phyloP scores from a whole-genome alignment of 768 basidiomycete species.

The Boletellus ananas region DNA sequence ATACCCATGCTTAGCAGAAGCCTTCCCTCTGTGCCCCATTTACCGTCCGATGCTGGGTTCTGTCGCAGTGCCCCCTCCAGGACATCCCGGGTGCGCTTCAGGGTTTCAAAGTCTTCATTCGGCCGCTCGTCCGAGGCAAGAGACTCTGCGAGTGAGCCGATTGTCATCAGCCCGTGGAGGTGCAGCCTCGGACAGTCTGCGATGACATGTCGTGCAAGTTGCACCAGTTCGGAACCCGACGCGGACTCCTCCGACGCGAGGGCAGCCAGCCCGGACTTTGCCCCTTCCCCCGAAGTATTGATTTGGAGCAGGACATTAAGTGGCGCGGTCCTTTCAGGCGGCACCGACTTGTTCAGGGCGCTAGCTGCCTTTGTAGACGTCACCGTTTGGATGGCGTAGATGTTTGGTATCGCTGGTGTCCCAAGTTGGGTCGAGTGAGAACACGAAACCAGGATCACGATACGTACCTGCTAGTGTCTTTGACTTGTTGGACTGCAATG shows the following conservation, averaged over 20 bases:
- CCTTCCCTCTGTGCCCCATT: slow-evolving; percentile 50
- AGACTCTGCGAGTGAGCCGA: slow-evolving; percentile 79
- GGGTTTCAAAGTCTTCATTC: slow-evolving; percentile 71
- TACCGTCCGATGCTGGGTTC: slow-evolving; percentile 19
- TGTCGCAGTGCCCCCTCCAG: slow-evolving; percentile 45
- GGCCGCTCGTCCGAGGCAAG: slow-evolving; percentile 38
- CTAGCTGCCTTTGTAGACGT: slow-evolving; percentile 78
- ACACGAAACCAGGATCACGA: neutral
- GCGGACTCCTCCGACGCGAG: slow-evolving; percentile 37
- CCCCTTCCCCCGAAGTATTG: slow-evolving; percentile 92
- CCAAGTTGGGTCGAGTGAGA: slow-evolving; percentile 3
- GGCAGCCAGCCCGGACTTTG: slow-evolving; percentile 81
- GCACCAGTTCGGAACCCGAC: slow-evolving; percentile 48
- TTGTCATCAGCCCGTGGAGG: slow-evolving; percentile 93
- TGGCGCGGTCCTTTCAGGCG: slow-evolving; percentile 48
- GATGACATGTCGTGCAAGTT: slow-evolving; percentile 70
- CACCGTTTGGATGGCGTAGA: slow-evolving; percentile 84
- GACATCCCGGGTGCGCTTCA: slow-evolving; percentile 60
- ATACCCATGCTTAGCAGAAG: slow-evolving; percentile 90
- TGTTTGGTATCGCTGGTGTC: slow-evolving; percentile 74
- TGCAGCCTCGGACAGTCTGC: slow-evolving; percentile 67
- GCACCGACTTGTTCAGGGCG: slow-evolving; percentile 71
- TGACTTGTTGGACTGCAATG: slow-evolving; percentile 89
- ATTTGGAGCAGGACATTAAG: slow-evolving; percentile 88
- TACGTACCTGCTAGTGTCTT: slow-evolving; percentile 77